A percentile compares a stretch with the other conserved stretches of the same genome.
Evolutionary conservation across 257 asterid genomes (phyloP).

Genomic region (Parsonsia alboflavescens): DNA sequence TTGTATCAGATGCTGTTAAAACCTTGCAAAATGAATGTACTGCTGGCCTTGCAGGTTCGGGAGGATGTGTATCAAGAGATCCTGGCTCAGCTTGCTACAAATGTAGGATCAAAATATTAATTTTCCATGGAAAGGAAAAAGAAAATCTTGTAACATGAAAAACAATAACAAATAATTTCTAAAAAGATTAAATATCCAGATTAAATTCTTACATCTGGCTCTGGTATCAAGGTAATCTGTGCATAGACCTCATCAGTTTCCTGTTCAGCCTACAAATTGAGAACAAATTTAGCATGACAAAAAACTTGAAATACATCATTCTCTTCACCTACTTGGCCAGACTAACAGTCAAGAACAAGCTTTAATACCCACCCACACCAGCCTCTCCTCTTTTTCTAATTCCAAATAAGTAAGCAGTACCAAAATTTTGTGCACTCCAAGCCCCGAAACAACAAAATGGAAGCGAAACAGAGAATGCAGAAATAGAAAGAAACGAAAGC

Average conservation of each 20-base stretch:
- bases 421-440: background rate
- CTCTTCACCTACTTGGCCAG: background rate
- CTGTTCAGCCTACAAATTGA: constrained; percentile 57
- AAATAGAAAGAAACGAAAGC: background rate
- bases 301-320: background rate
- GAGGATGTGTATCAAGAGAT: constrained; percentile 36
- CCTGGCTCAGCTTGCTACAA: constrained; percentile 60
- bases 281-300: constrained; percentile 16
- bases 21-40: constrained; percentile 87
- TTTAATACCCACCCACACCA: background rate
- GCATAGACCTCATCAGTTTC: constrained; percentile 92
- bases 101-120: constrained; percentile 12
- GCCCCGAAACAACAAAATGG: background rate
- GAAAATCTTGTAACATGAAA: background rate
- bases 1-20: constrained; percentile 86
- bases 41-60: constrained; percentile 54
- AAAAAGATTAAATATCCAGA: constrained; percentile 2
- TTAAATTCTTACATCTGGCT: constrained; percentile 49
- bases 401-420: constrained; percentile 7
- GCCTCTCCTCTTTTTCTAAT: background rate
- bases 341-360: background rate
- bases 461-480: constrained; percentile 6
- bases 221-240: constrained; percentile 82
- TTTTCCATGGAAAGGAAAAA: background rate
- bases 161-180: background rate